Base-by-base conservation (phyloP, 306 rosid genomes). In the Cyamopsis tetragonoloba region DNA sequence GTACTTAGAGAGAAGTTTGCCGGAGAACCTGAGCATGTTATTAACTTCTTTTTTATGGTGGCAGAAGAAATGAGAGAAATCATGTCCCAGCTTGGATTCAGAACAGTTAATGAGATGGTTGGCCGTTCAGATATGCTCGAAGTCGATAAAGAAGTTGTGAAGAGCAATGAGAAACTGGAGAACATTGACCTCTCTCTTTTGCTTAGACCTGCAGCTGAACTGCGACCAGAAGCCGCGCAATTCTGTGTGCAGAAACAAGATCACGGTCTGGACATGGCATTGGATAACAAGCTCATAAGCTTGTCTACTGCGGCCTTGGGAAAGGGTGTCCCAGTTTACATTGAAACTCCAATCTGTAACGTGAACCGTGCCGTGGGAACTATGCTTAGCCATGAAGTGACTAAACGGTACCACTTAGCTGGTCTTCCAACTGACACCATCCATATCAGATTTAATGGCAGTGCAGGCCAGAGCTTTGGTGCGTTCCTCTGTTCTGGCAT, bases 401-500 rank as follows among this genome's bases (percentile, higher is more conserved):
- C 97, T 56, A 95, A 95, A 30, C 84, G 80, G 58, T 90, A 95
- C 75, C 85, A 59, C 66, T 74, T 78, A 79, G 92, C 75, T 61
- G 99, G 97, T 69, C 99, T 95, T 82, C 99, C 99, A 7, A 70
- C 85, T 24, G 99, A 90, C 44, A 86, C 96, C 47, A 86, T 95
- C 64, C 99, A 95, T 70, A 81, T 95, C 41, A 91, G 75, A 81
- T 83, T 95, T 81, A 60, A 14, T 69, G 99, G 99, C 39, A 95
- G 95, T 80, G 96, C 96, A 13, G 99, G 99, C 23, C 99, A 95
- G 82, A 95, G 99, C 66, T 89, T 95, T 75, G 99, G 99, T 75
- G 99, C 99, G 20, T 95, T 95, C 86, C 97, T 95, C 67, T 95
- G 96, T 77, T 85, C 99, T 28, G 99, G 99, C 13, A 71, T 95